Base-by-base conservation (phyloP, 257 asterid genomes). In the Plectranthus barbatus region DNA sequence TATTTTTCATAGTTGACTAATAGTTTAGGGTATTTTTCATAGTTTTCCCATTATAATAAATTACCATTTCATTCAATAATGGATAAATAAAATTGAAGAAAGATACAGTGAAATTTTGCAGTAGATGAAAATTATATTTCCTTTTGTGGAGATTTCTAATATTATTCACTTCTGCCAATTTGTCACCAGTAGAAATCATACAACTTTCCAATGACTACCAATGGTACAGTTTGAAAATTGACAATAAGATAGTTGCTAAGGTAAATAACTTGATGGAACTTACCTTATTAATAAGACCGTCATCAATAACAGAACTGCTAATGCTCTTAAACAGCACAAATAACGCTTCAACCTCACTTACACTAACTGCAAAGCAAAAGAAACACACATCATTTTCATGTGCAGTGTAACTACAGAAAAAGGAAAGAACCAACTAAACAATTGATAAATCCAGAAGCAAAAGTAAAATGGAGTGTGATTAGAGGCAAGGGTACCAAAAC, bases 291-390 rank as follows among this genome's bases (percentile, higher is more conserved):
- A 93, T 93, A 54, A 93, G 78, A 61, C 99, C 99, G 62, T 90
- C 97, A 67, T 93, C 96, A 64, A 93, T 78, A 56, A 90, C 86
- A 33, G 97, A 87, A 72, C 95, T 75, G 80, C 99, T 93, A 62
- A 93, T 90, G 84, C 92, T 90, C 91, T 93, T 93, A 80, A 84
- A 93, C 73, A 93, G 84, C 85, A 90, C 97, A 79, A 84, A 93
- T n/a, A 93, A 71, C 57, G 99, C 99, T 87, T 90, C 99, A 60
- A 93, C 96, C 80, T 93, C 99, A 70, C 99, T 93, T 65, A 93
- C 97, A 56, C 95, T 90, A 72, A 93, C 99, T 90, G 97, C 85
- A 79, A 63, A n/a, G n/a, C n/a, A 74, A 70, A n/a, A 51, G 70
- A 63, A 56, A 51, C 48, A 53, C n/a, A 18, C 31, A 60, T 14